A percentile compares a stretch with the other conserved stretches of the same genome.
Evolutionary conservation across 495 filamentous ascomycete species (phyloP).

Genomic region (Hypoxylon fuscum): DNA sequence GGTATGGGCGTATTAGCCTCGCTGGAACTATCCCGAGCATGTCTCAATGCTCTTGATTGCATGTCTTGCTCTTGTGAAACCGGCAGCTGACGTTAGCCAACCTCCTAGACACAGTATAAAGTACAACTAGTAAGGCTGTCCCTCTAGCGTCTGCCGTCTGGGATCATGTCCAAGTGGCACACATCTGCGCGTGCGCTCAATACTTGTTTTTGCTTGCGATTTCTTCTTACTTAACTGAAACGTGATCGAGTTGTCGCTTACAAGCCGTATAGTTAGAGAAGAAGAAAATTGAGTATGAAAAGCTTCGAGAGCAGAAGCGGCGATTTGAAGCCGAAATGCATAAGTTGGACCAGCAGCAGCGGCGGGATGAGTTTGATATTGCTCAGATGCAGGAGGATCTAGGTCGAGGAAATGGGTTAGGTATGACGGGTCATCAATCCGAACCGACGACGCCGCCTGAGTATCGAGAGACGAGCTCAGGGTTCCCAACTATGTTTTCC

Average conservation of each 20-base stretch:
- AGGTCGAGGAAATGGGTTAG: constrained; percentile 50
- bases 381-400: constrained; percentile 82
- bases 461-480: constrained; percentile 72
- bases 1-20: constrained; percentile 12
- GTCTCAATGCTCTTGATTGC: constrained; percentile 42
- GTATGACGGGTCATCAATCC: constrained; percentile 74
- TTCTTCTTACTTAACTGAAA: constrained; percentile 2
- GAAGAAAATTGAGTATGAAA: constrained; percentile 87
- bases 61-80: constrained; percentile 44
- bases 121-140: constrained; percentile 64
- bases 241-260: constrained; percentile 37
- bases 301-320: constrained; percentile 82
- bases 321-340: constrained; percentile 89
- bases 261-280: constrained; percentile 77
- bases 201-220: constrained; percentile 8
- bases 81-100: constrained; percentile 43
- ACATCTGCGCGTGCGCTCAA: constrained; percentile 14
- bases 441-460: constrained; percentile 98
- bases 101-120: constrained; percentile 63
- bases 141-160: constrained; percentile 16
- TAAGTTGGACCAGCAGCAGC: constrained; percentile 81
- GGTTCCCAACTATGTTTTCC: constrained; percentile 76
- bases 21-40: constrained; percentile 29
- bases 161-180: constrained; percentile 4
- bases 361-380: constrained; percentile 81